Percentiles rank a stretch among this genome's conserved stretches.
phyloP scores from a whole-genome alignment of 305 asterid genomes.

The Fraxinus paxiana region DNA sequence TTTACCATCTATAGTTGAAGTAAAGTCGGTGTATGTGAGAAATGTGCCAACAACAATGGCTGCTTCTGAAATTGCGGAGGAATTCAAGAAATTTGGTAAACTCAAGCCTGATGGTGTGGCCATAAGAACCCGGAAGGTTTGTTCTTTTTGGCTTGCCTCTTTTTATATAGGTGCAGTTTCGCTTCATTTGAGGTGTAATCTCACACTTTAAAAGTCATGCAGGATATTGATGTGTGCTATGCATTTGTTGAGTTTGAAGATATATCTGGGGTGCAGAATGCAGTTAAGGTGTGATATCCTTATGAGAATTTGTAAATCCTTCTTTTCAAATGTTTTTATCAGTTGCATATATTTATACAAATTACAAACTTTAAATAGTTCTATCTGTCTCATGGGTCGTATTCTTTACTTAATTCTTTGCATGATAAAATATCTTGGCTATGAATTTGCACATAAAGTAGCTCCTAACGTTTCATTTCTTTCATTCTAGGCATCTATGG shows the following conservation, averaged over 20 bases:
- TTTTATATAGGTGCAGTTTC: not conserved
- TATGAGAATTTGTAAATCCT: not conserved
- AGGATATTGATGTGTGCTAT: slow-evolving; percentile 95
- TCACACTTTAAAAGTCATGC: slow-evolving; percentile 27
- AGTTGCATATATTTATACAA: not conserved
- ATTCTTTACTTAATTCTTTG: not conserved
- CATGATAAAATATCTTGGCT: not conserved
- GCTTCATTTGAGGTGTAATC: not conserved
- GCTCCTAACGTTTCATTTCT: slow-evolving; percentile 12
- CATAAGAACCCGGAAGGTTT: slow-evolving; percentile 94
- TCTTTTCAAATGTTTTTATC: not conserved
- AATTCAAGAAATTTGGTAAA: slow-evolving; percentile 85
- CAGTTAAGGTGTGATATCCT: slow-evolving; percentile 63
- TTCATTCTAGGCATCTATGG: slow-evolving; percentile 69
- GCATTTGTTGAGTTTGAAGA: slow-evolving; percentile 97
- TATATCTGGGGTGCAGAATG: slow-evolving; percentile 81
- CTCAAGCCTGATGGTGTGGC: slow-evolving; percentile 88
- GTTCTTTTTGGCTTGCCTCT: slow-evolving; percentile 22
- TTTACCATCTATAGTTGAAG: slow-evolving; percentile 56
- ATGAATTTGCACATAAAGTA: not conserved
- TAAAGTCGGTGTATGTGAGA: slow-evolving; percentile 88
- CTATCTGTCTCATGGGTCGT: not conserved
- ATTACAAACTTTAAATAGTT: not conserved
- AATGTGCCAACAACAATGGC: slow-evolving; percentile 86
- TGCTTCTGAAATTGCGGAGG: slow-evolving; percentile 88